Percentiles rank a stretch among this genome's conserved stretches.
These are phyloP conservation scores for Elongisporangium senticosum DNA, from an alignment of 352 stramenopile genomes.

Conservation along the genomic window DNA sequence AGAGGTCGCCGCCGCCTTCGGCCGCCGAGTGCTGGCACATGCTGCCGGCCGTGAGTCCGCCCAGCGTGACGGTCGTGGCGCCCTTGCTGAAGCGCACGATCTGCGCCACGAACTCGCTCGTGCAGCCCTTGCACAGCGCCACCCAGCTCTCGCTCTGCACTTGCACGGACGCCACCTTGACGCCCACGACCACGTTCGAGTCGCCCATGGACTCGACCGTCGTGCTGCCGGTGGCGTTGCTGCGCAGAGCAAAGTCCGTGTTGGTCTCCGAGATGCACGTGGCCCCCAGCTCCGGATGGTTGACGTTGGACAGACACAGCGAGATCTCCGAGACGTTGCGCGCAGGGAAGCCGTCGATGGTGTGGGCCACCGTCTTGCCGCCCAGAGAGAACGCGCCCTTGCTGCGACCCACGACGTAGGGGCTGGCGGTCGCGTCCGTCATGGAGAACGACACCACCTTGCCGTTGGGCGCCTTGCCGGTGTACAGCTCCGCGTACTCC, in stretches of 20 bases:
- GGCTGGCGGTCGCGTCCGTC: too few species aligned
- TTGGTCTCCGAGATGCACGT: slow-evolving; percentile 1
- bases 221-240: too few species aligned
- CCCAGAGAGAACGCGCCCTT: too few species aligned
- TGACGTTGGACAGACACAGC: slow-evolving; percentile 5
- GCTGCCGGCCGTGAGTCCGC: slow-evolving; percentile 3
- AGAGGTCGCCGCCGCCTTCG: too few species aligned
- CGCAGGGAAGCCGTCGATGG: too few species aligned
- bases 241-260: too few species aligned
- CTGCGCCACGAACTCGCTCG: slow-evolving; percentile 5
- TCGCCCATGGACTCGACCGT: too few species aligned
- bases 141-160: slow-evolving; percentile 3
- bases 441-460: too few species aligned
- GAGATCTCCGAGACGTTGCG: too few species aligned
- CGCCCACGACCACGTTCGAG: slow-evolving; percentile 1
- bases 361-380: too few species aligned
- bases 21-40: slow-evolving; percentile 3
- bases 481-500: slow-evolving; percentile 10
- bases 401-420: too few species aligned
- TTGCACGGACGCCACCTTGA: neutral
- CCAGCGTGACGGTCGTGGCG: neutral
- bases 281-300: slow-evolving; percentile 8
- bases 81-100: slow-evolving; percentile 3
- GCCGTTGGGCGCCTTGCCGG: neutral
- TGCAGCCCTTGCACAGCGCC: slow-evolving; percentile 8